These are phyloP conservation scores for Aspergillus sp. DNA, from an alignment of 2,329 filamentous ascomycete species.

Conservation along the genomic window DNA sequence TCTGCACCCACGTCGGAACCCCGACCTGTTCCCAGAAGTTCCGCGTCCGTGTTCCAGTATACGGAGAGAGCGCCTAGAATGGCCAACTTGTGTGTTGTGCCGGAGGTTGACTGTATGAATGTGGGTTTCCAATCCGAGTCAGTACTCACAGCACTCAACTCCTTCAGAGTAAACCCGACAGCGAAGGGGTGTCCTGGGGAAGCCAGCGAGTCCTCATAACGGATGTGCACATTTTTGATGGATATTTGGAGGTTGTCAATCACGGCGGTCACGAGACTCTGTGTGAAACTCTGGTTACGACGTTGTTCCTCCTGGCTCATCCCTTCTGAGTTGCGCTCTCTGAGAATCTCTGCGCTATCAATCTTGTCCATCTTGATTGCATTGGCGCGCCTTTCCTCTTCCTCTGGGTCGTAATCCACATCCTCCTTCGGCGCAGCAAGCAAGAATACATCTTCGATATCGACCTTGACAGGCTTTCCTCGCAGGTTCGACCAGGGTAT, in stretches of 20 bases:
- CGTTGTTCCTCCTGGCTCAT: conserved; percentile 94
- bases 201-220: conserved; percentile 96
- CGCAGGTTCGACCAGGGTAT: conserved; percentile 98
- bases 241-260: conserved; percentile 98
- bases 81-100: conserved; percentile 88
- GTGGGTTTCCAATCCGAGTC: conserved; percentile 93
- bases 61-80: conserved; percentile 85
- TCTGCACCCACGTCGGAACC: conserved; percentile 62
- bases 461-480: conserved; percentile 89
- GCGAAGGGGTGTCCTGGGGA: conserved; percentile 94
- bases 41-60: conserved; percentile 97
- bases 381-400: conserved; percentile 83
- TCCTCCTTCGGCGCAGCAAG: conserved; percentile 95
- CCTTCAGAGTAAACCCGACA: conserved; percentile 85
- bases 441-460: conserved; percentile 95
- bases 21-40: conserved; percentile 77
- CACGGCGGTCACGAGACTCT: conserved; percentile 92
- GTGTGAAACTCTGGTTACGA: conserved; percentile 96
- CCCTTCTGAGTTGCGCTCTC: conserved; percentile 87
- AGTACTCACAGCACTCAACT: conserved; percentile 96
- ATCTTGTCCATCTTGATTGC: conserved; percentile 99
- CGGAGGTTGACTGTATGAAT: conserved; percentile 84
- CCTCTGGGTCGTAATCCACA: conserved; percentile 85
- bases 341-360: conserved; percentile 90
- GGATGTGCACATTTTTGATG: conserved; percentile 96